These are phyloP conservation scores for Mycena rebaudengoi DNA, from an alignment of 768 basidiomycete species.

Conservation along the genomic window DNA sequence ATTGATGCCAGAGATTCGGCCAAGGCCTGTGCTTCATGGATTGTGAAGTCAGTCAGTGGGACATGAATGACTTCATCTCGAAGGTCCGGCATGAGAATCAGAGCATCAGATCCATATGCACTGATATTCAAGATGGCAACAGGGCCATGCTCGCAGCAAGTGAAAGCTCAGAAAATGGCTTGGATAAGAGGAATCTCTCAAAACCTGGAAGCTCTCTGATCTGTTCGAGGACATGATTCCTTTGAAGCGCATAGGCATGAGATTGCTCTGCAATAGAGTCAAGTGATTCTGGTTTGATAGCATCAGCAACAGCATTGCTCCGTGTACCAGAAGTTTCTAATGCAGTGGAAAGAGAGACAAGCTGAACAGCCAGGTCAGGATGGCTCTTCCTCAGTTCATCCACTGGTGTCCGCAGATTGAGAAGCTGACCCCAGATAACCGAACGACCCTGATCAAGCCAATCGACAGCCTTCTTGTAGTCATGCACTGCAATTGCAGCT, in stretches of 20 bases:
- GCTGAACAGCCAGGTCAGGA: no score
- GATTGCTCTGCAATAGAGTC: background rate
- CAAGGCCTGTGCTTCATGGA: no score
- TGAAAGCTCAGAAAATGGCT: background rate
- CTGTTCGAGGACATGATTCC: background rate
- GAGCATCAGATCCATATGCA: no score
- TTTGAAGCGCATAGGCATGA: background rate
- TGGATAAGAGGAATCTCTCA: background rate
- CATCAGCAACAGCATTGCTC: no score
- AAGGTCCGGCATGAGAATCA: no score
- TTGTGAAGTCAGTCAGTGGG: no score
- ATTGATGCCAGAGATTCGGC: no score
- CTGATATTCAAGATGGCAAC: background rate
- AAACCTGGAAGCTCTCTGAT: background rate
- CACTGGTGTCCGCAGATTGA: no score
- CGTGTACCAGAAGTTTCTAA: background rate
- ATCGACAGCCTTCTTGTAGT: background rate
- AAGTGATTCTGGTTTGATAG: background rate
- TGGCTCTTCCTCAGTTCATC: no score
- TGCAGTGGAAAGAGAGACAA: background rate
- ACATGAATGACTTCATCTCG: no score
- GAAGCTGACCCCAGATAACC: no score
- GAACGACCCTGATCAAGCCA: no score
- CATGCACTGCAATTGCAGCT: background rate
- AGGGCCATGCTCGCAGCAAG: background rate